Conservation (phyloP, 2,329 filamentous ascomycete species). For the Raffaelea deltoideospora region DNA sequence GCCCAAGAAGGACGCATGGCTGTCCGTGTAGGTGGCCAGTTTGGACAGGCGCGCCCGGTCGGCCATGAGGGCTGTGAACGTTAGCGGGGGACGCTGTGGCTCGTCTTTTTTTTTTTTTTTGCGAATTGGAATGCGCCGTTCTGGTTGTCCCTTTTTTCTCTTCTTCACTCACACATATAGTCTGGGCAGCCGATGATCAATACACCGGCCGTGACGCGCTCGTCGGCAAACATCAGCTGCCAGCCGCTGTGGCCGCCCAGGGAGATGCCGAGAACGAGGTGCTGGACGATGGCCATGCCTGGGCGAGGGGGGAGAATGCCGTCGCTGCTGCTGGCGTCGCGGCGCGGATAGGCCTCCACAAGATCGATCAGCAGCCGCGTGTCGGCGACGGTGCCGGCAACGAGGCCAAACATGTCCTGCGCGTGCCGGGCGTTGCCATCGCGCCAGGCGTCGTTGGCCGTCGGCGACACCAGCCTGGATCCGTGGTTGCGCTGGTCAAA, state of each 20-base stretch:
- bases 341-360: constrained; percentile 35
- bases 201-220: constrained; percentile 62
- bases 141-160: too few relatives aligned
- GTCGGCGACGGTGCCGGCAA: constrained; percentile 61
- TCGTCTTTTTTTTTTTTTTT: too few relatives aligned
- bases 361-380: constrained; percentile 61
- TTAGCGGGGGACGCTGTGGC: neutral
- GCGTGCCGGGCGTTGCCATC: constrained; percentile 69
- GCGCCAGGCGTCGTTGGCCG: constrained; percentile 66
- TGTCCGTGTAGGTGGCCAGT: constrained; percentile 41
- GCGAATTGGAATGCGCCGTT: too few relatives aligned
- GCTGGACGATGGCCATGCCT: constrained; percentile 14
- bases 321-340: neutral
- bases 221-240: constrained; percentile 67
- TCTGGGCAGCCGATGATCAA: constrained; percentile 83
- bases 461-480: constrained; percentile 46
- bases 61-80: constrained; percentile 42
- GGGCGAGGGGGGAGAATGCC: neutral
- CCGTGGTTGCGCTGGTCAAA: constrained; percentile 96
- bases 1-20: constrained; percentile 52
- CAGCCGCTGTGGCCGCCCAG: constrained; percentile 80
- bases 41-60: constrained; percentile 63
- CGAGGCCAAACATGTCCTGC: constrained; percentile 77
- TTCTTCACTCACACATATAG: constrained; percentile 50
- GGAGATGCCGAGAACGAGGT: constrained; percentile 69